Base-by-base conservation (phyloP, 1,284 basidiomycete species). In the Heterobasidion occidentale region DNA sequence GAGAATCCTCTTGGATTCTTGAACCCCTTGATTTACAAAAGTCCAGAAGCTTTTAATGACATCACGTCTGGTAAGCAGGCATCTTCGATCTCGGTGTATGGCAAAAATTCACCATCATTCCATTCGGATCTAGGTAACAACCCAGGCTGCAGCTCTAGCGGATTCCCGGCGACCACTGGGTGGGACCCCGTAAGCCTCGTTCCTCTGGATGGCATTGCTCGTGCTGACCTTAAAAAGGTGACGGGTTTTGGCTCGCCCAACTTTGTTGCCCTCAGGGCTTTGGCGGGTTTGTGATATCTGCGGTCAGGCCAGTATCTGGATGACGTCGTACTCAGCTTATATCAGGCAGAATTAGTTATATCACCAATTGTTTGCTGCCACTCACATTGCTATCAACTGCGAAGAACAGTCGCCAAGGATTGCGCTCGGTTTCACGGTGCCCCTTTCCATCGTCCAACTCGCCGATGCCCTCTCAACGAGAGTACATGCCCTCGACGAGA, bases 1-100 rank as follows among this genome's bases (percentile, higher is more conserved):
- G 75, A 78, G 63, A 44, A 74, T 7, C 66, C 79, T 1, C 71
- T 85, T 33, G 82, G 83, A 38, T 36, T 51, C 36, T 17, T 36
- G 50, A 35, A 85, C 64, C 82, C 80, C 4, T 68, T 81, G 34
- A 67, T 84, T 53, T 84, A 84, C 63, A 74, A 67, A 4, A 75
- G 73, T 19, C 65, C 67, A 7, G 60, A 65, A 6, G 79, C 77
- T 19, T 78, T 86, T 66, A 84, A 80, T 61, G 83, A 85, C 64
- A 84, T 85, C 58, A 76, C 71, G 7, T 45, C 52, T 15, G 27
- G 52, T 49, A 20, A 15, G 47, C 19, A 19, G 19, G 19, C n/a
- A 19, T n/a, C 17, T 33, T 20, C 12, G 19, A 15, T 33, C 14
- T 42, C 38, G 7, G 7, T 51, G 50, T 51, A 27, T 27, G 27